Base-by-base conservation (phyloP, 441 rosid genomes). In the Mallotus repandus region DNA sequence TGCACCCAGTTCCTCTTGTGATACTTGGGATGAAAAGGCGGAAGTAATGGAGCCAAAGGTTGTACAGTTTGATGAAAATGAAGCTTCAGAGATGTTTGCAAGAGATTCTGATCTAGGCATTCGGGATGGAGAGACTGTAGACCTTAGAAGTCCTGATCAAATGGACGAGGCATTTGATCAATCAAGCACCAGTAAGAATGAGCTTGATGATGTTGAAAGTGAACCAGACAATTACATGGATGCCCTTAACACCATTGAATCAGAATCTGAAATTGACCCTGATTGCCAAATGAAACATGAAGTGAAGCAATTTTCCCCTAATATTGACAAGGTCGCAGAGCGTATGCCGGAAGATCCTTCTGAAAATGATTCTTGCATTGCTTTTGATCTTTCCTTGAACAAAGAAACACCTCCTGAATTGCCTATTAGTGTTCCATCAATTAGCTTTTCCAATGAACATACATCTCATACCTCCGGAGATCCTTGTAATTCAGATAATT, bases 191-290 rank as follows among this genome's bases (percentile, higher is more conserved):
- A 58, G 22, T 62, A 71, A 64, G 66, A 75, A 79, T 22, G 83
- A 81, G 73, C 69, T 70, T 72, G 85, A 84, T 45, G 92, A 88
- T 75, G 74, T 81, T 74, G 99, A 89, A 73, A 95, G 99, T 62
- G 98, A 92, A 82, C 80, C 87, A 38, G 99, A 92, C 46, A 77
- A 86, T 70, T 92, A 70, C 50, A 79, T 86, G 86, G 99, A 95
- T 85, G 99, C 99, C 38, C 95, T 90, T 64, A 92, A 92, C 78
- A 86, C 88, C 14, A 88, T 95, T 45, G 97, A 95, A 74, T 81
- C 91, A 2, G 99, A 90, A 89, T 91, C 90, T 59, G 99, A 91
- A 76, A 86, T 59, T 65, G 90, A 89, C 76, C 72, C 76, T 54
- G 86, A 85, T 73, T 81, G 72, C 72, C 87, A 76, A 77, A 88